phyloP scores from a whole-genome alignment of 805 yeast species.

The Kazachstania psychrophila region DNA sequence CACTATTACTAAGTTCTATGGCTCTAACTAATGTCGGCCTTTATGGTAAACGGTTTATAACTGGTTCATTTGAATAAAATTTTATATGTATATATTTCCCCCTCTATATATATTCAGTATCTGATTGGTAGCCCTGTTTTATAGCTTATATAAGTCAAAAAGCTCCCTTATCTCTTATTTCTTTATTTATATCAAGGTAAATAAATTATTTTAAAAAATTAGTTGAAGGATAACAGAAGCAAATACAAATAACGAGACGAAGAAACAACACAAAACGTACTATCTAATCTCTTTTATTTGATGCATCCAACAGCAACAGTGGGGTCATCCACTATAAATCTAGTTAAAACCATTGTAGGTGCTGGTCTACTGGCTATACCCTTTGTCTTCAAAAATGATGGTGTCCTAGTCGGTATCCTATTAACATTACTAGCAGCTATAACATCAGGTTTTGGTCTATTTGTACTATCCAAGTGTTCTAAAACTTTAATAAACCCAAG shows the following conservation, averaged over 20 bases:
- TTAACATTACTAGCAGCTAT: constrained; percentile 53
- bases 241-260: no score
- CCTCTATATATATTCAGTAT: background rate
- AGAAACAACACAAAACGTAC: background rate
- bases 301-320: constrained; percentile 43
- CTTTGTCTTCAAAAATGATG: constrained; percentile 58
- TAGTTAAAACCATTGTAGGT: constrained; percentile 71
- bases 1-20: constrained; percentile 46
- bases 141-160: no score
- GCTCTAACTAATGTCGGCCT: constrained; percentile 54
- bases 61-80: constrained; percentile 26
- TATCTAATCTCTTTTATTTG: no score
- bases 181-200: background rate
- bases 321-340: constrained; percentile 52
- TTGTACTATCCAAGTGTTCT: constrained; percentile 51
- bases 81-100: background rate
- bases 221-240: no score
- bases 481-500: constrained; percentile 46
- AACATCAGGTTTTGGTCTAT: constrained; percentile 61
- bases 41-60: constrained; percentile 65
- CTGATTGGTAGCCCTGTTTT: no score
- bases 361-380: constrained; percentile 71
- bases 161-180: no score
- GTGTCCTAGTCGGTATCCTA: constrained; percentile 46
- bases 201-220: no score